Percentiles rank a stretch among this genome's conserved stretches.
phyloP scores from a whole-genome alignment of 345 rosid species.

The Pistacia integerrima region DNA sequence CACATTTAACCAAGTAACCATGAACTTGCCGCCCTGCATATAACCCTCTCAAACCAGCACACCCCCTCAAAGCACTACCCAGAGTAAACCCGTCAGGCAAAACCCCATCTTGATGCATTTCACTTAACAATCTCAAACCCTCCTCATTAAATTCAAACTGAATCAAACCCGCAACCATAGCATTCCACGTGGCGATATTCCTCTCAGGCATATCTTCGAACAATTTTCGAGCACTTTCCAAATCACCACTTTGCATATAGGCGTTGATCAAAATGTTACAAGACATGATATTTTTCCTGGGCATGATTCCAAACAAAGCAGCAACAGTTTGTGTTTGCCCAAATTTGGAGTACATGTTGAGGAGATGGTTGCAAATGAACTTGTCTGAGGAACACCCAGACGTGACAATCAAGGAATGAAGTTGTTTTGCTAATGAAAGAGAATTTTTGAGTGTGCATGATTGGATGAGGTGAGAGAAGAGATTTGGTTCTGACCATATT shows the following conservation, averaged over 20 bases:
- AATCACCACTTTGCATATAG: constrained; percentile 42
- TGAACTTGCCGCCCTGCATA: constrained; percentile 61
- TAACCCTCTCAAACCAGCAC: constrained; percentile 53
- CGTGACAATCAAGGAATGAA: constrained; percentile 62
- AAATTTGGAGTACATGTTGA: constrained; percentile 71
- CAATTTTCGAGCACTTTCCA: constrained; percentile 52
- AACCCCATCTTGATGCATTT: constrained; percentile 56
- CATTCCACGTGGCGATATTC: constrained; percentile 74
- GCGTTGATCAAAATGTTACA: constrained; percentile 71
- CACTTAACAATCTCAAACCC: constrained; percentile 51
- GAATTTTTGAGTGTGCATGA: constrained; percentile 45
- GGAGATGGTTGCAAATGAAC: constrained; percentile 69
- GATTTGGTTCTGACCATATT: constrained; percentile 63
- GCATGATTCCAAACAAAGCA: constrained; percentile 48
- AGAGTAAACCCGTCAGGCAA: constrained; percentile 60
- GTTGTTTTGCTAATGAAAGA: constrained; percentile 49
- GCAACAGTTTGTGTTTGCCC: constrained; percentile 50
- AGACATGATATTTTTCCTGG: constrained; percentile 68
- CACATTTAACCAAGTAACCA: constrained; percentile 48
- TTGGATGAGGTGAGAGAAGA: constrained; percentile 58
- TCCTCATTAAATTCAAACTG: constrained; percentile 62
- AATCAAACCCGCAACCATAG: constrained; percentile 52
- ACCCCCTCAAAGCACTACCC: constrained; percentile 68
- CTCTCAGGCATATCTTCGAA: constrained; percentile 67
- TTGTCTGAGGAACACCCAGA: constrained; percentile 66